phyloP scores from a whole-genome alignment of 805 yeast genomes.

The Saturnispora saitoi region DNA sequence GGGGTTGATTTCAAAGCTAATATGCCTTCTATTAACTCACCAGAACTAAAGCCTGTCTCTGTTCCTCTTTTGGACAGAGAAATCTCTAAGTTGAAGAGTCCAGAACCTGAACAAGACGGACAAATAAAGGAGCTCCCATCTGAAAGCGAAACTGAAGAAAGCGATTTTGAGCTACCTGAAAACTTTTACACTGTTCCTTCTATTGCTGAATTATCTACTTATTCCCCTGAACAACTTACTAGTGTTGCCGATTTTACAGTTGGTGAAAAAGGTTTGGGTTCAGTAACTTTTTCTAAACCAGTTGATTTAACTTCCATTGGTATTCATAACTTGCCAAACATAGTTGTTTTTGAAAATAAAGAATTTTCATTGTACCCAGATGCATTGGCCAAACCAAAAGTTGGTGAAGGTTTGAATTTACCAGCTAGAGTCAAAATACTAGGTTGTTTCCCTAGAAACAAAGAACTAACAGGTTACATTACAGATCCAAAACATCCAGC shows the following conservation, averaged over 20 bases:
- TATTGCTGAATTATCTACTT: constrained; percentile 47
- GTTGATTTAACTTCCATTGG: constrained; percentile 73
- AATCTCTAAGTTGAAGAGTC: not conserved
- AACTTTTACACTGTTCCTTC: constrained; percentile 89
- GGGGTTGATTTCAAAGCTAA: constrained; percentile 28
- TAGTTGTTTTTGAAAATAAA: constrained; percentile 53
- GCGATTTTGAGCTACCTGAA: constrained; percentile 29
- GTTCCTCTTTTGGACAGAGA: not conserved
- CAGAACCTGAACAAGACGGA: constrained; percentile 4
- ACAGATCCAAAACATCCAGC: constrained; percentile 70
- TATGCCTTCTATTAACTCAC: constrained; percentile 5
- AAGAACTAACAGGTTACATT: constrained; percentile 62
- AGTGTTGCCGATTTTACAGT: constrained; percentile 56
- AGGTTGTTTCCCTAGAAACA: constrained; percentile 73
- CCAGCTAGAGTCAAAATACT: constrained; percentile 66
- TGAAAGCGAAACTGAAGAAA: not conserved
- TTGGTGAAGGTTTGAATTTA: constrained; percentile 78
- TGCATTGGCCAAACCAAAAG: constrained; percentile 45
- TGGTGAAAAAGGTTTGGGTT: constrained; percentile 75
- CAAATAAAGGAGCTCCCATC: constrained; percentile 1
- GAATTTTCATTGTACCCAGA: constrained; percentile 69
- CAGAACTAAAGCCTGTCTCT: not conserved
- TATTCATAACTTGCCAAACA: constrained; percentile 54
- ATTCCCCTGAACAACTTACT: constrained; percentile 57
- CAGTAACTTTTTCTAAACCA: constrained; percentile 66